Percentiles rank a stretch among this genome's conserved stretches.
These are phyloP conservation scores for Mycena latifolia DNA, from an alignment of 768 basidiomycete species.

Conservation along the genomic window DNA sequence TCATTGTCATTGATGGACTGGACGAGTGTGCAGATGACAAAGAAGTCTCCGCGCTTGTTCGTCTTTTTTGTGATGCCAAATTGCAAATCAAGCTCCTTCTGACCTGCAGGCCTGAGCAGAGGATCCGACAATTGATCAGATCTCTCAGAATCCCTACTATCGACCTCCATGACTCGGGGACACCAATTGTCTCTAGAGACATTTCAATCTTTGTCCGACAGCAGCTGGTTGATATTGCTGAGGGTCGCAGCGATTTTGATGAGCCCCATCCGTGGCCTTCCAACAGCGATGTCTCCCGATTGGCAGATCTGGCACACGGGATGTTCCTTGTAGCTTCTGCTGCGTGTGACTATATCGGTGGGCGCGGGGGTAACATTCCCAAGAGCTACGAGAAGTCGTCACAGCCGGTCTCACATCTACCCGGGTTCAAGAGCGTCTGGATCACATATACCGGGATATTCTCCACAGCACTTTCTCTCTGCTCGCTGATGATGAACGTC, in stretches of 20 bases:
- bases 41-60: not conserved
- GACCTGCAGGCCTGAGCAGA: constrained; percentile 1
- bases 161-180: not conserved
- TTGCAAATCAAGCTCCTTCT: constrained; percentile 1
- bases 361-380: not conserved
- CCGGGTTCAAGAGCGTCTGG: not conserved
- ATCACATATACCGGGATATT: constrained; percentile 5
- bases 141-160: not conserved
- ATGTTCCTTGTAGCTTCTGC: constrained; percentile 7
- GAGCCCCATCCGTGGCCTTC: not conserved
- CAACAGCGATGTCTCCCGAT: not conserved
- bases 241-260: constrained; percentile 2
- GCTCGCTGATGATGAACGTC: not conserved
- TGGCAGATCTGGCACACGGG: not conserved
- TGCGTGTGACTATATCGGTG: constrained; percentile 1
- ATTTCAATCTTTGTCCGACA: not conserved
- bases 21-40: constrained; percentile 3
- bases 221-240: not conserved
- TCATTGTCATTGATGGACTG: too few species aligned
- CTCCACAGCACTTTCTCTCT: not conserved
- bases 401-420: not conserved
- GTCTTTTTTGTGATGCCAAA: not conserved
- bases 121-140: not conserved
- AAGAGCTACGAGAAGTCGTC: not conserved
- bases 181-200: not conserved